Conservation (phyloP, 2,329 filamentous ascomycete genomes). For the Penicillium sp. region DNA sequence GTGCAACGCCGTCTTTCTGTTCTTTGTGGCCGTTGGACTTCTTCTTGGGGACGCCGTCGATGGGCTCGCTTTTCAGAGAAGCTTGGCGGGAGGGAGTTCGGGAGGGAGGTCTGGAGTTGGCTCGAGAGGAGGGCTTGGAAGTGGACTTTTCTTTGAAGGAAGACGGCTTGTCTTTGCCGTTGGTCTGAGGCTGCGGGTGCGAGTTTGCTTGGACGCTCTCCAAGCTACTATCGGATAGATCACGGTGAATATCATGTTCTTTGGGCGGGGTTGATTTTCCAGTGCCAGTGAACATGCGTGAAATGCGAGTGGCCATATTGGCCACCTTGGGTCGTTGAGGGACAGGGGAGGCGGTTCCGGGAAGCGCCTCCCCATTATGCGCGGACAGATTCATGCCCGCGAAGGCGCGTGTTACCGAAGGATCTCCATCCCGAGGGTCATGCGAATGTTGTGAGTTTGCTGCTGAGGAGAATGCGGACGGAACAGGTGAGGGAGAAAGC, state of each 20-base stretch:
- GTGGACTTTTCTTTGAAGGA: constrained; percentile 21
- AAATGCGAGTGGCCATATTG: constrained; percentile 50
- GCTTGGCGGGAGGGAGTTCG: constrained; percentile 40
- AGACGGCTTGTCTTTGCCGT: constrained; percentile 35
- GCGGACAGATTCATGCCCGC: constrained; percentile 49
- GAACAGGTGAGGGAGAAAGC: constrained; percentile 46
- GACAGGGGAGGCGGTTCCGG: constrained; percentile 30
- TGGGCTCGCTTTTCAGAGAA: constrained; percentile 36
- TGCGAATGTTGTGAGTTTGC: constrained; percentile 46
- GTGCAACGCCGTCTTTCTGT: constrained; percentile 36
- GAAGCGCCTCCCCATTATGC: constrained; percentile 39
- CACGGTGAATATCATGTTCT: constrained; percentile 37
- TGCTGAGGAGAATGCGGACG: constrained; percentile 49
- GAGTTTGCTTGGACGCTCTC: constrained; percentile 36
- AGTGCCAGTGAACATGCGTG: constrained; percentile 52
- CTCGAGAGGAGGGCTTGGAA: constrained; percentile 30
- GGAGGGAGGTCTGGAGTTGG: constrained; percentile 36
- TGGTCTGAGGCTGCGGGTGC: constrained; percentile 22
- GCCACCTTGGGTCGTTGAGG: constrained; percentile 39
- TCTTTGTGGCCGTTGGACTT: constrained; percentile 36
- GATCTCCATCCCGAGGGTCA: constrained; percentile 42
- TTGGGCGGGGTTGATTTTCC: constrained; percentile 38
- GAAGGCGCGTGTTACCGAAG: constrained; percentile 48
- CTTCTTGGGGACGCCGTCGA: constrained; percentile 33
- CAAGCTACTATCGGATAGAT: constrained; percentile 43